Evolutionary conservation across 495 filamentous ascomycete species (phyloP).

Genomic region (Jackrogersella multiformis): DNA sequence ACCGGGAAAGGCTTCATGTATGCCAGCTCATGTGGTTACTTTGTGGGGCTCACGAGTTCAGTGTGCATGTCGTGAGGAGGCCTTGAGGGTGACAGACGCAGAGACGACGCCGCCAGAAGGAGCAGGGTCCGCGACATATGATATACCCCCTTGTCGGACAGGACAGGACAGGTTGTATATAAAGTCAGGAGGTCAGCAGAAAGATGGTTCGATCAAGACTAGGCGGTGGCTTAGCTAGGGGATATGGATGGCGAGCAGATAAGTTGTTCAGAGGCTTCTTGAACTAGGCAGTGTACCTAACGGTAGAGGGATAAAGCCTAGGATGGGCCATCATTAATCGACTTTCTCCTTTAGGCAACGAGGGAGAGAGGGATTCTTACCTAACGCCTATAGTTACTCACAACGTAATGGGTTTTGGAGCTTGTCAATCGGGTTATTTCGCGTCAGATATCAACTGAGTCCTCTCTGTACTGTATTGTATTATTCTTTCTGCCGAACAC

Average conservation of each 20-base stretch:
- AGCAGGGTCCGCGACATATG: slow-evolving; percentile 38
- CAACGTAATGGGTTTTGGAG: slow-evolving; percentile 22
- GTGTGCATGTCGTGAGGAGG: slow-evolving; percentile 41
- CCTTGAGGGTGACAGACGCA: slow-evolving; percentile 35
- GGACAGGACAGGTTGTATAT: slow-evolving; percentile 23
- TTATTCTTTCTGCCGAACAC: slow-evolving; percentile 39
- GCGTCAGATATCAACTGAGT: slow-evolving; percentile 36
- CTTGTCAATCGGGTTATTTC: slow-evolving; percentile 36
- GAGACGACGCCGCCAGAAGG: slow-evolving; percentile 34
- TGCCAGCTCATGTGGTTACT: slow-evolving; percentile 47
- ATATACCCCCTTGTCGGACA: slow-evolving; percentile 36
- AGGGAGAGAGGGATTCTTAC: slow-evolving; percentile 36
- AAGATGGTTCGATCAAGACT: slow-evolving; percentile 37
- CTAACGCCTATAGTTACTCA: slow-evolving; percentile 12
- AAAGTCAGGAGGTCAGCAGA: slow-evolving; percentile 41
- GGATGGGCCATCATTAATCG: slow-evolving; percentile 28
- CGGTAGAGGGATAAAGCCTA: slow-evolving; percentile 24
- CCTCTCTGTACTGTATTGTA: slow-evolving; percentile 7
- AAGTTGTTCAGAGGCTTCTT: slow-evolving; percentile 20
- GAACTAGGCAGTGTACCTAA: slow-evolving; percentile 24
- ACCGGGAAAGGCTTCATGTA: slow-evolving; percentile 46
- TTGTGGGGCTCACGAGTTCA: slow-evolving; percentile 41
- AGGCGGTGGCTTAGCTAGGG: slow-evolving; percentile 26
- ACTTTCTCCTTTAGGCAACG: slow-evolving; percentile 35
- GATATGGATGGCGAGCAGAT: slow-evolving; percentile 20